Evolutionary conservation across 352 stramenopile species (phyloP).

Genomic region (Aphanomyces cochlioides): DNA sequence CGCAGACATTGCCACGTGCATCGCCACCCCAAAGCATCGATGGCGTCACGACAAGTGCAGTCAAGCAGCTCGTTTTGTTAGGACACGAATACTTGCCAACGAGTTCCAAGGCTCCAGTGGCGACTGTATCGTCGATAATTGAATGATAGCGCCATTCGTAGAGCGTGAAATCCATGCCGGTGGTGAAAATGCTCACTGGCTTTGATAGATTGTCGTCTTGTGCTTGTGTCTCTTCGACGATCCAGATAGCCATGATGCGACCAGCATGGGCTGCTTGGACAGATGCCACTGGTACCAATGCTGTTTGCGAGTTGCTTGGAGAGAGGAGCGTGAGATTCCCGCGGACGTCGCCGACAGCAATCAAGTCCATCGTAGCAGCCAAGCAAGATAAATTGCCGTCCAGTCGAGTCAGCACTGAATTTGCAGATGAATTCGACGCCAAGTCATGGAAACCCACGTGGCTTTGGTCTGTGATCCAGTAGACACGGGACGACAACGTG

Average conservation of each 20-base stretch:
- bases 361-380: not conserved
- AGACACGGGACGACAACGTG: not conserved
- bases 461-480: constrained; percentile 17
- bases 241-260: constrained; percentile 23
- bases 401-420: not conserved
- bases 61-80: constrained; percentile 53
- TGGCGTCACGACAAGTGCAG: constrained; percentile 49
- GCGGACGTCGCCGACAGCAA: constrained; percentile 17
- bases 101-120: constrained; percentile 22
- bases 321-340: constrained; percentile 7
- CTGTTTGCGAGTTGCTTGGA: not conserved
- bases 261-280: constrained; percentile 3
- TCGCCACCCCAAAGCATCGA: constrained; percentile 65
- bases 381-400: constrained; percentile 4
- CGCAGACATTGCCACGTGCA: constrained; percentile 62
- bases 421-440: not conserved
- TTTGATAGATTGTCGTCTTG: constrained; percentile 2
- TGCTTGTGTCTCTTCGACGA: not conserved
- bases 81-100: constrained; percentile 53
- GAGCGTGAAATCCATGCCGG: constrained; percentile 54
- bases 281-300: not conserved
- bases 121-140: constrained; percentile 9
- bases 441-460: not conserved
- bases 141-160: constrained; percentile 47
- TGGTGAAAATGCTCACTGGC: constrained; percentile 50